phyloP scores from a whole-genome alignment of 805 yeast genomes.

The Diddensiella transvaalensis region DNA sequence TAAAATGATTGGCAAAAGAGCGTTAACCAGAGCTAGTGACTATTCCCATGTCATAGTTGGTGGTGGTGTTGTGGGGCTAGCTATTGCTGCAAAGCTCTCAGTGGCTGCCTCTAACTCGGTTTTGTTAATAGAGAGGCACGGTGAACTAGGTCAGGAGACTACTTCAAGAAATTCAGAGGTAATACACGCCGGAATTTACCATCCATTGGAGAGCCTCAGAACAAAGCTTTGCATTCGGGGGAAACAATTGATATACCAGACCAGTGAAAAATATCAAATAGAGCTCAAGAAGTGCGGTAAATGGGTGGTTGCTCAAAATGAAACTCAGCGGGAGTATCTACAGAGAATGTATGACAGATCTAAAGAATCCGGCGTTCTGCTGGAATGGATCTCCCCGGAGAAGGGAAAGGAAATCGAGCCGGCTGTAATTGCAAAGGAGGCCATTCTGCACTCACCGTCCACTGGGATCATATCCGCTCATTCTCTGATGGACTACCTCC shows the following conservation, averaged over 20 bases:
- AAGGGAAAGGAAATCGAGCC: conserved; percentile 58
- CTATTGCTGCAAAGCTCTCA: conserved; percentile 69
- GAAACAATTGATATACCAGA: conserved; percentile 59
- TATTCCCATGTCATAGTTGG: conserved; percentile 75
- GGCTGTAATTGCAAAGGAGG: conserved; percentile 55
- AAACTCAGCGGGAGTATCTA: conserved; percentile 56
- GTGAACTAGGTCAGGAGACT: conserved; percentile 69
- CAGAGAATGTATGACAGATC: conserved; percentile 51
- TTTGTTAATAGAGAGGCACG: conserved; percentile 65
- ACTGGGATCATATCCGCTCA: conserved; percentile 87
- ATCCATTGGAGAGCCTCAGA: conserved; percentile 65
- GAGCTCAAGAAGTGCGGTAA: conserved; percentile 63
- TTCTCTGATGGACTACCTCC: conserved; percentile 59
- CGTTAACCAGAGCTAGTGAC: conserved; percentile 34
- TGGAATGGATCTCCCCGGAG: conserved; percentile 48
- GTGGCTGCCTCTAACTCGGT: conserved; percentile 47
- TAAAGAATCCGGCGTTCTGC: conserved; percentile 51
- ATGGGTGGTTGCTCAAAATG: conserved; percentile 83
- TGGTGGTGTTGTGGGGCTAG: conserved; percentile 81
- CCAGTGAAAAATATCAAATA: conserved; percentile 45
- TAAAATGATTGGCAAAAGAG: neutral
- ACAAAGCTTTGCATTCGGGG: conserved; percentile 72
- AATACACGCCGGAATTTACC: conserved; percentile 85
- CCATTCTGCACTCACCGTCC: conserved; percentile 67
- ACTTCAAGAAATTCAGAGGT: conserved; percentile 91